Conservation (phyloP, 2,329 filamentous ascomycete species). For the Ophiosphaerella herpotricha region DNA sequence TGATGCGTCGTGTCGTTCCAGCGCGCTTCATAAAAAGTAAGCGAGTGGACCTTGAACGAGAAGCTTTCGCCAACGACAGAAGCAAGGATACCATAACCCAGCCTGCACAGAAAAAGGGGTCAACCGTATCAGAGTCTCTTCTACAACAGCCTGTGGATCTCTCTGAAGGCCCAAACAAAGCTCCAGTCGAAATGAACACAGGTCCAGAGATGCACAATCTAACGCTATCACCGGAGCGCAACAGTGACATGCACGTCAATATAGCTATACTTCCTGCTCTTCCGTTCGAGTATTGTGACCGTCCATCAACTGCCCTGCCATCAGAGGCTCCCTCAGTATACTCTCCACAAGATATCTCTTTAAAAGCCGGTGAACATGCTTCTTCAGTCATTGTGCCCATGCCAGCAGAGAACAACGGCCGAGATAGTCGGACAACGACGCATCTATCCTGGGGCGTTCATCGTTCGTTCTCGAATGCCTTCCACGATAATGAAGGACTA, state of each 20-base stretch:
- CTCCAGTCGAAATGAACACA: conserved; percentile 12
- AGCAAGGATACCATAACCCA: conserved; percentile 1
- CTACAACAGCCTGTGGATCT: conserved; percentile 5
- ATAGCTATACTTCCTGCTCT: conserved; percentile 6
- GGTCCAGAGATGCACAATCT: conserved; percentile 5
- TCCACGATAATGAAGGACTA: conserved; percentile 11
- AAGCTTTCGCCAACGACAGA: neutral
- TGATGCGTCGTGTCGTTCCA: conserved; percentile 18
- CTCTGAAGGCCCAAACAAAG: conserved; percentile 16
- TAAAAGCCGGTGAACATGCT: conserved; percentile 12
- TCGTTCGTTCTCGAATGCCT: conserved; percentile 12
- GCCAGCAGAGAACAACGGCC: conserved; percentile 16
- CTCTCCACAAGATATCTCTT: conserved; percentile 27
- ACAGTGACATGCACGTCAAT: conserved; percentile 4
- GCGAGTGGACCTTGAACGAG: neutral
- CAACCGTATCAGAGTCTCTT: neutral
- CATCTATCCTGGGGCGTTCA: conserved; percentile 38
- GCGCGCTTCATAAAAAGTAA: conserved; percentile 21
- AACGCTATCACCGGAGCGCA: conserved; percentile 1
- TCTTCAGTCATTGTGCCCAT: conserved; percentile 15
- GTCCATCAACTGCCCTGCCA: conserved; percentile 10
- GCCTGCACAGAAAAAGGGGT: neutral
- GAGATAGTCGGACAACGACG: conserved; percentile 43
- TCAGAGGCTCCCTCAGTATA: conserved; percentile 30
- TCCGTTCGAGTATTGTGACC: conserved; percentile 15